These are phyloP conservation scores for Lumnitzera racemosa DNA, from an alignment of 345 rosid species.

Conservation along the genomic window DNA sequence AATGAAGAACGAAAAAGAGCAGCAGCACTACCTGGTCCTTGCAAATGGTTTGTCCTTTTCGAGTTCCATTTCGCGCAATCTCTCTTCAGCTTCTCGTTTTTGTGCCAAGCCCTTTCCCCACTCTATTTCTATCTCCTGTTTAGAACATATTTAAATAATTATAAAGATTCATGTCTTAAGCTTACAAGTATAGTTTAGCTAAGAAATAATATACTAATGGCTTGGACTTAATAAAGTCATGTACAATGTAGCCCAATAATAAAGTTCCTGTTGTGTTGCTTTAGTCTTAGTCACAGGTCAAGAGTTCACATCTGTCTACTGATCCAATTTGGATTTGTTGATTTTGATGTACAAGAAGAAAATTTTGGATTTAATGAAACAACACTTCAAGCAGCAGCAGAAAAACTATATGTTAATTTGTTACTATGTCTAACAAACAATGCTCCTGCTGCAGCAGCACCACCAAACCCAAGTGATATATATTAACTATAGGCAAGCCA, in stretches of 20 bases:
- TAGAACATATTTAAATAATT: constrained; percentile 3
- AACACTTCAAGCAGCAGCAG: not conserved
- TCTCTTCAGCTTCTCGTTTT: constrained; percentile 80
- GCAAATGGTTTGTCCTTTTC: constrained; percentile 94
- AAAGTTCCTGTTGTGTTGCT: too few species aligned
- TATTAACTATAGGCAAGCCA: too few species aligned
- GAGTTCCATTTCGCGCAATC: constrained; percentile 56
- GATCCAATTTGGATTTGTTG: too few species aligned
- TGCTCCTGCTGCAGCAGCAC: not conserved
- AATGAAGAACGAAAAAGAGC: not conserved
- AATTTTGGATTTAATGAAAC: too few species aligned
- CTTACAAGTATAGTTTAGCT: too few species aligned
- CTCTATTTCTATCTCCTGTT: constrained; percentile 75
- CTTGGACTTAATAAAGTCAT: too few species aligned
- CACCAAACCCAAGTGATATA: too few species aligned
- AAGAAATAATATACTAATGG: too few species aligned
- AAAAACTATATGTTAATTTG: not conserved
- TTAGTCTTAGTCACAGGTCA: too few species aligned
- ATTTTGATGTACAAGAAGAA: too few species aligned
- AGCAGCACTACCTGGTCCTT: constrained; percentile 52
- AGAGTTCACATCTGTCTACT: too few species aligned
- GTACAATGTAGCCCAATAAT: too few species aligned
- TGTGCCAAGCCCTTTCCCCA: constrained; percentile 99
- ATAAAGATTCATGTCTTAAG: not conserved
- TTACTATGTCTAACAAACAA: not conserved